Percentiles rank a stretch among this genome's conserved stretches.
These are phyloP conservation scores for Psilocybe tampanensis DNA, from an alignment of 768 basidiomycete genomes.

Conservation along the genomic window DNA sequence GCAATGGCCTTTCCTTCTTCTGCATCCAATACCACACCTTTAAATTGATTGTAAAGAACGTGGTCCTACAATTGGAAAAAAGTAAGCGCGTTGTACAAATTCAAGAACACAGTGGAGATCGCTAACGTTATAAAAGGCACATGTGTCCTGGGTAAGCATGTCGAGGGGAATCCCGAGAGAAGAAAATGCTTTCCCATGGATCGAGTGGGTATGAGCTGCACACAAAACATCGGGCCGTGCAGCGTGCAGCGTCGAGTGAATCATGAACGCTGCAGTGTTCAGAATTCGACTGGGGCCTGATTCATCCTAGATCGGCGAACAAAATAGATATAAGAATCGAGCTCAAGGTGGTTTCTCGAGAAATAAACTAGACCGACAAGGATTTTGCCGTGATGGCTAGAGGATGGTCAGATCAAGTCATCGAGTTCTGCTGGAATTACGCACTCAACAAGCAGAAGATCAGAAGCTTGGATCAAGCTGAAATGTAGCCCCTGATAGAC, in stretches of 20 bases:
- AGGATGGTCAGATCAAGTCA: not conserved
- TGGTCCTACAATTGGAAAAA: slow-evolving; percentile 28
- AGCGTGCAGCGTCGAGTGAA: slow-evolving; percentile 45
- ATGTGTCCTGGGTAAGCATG: slow-evolving; percentile 46
- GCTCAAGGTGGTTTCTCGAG: not conserved
- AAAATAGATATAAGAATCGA: not conserved
- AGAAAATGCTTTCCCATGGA: slow-evolving; percentile 52
- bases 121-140: slow-evolving; percentile 41
- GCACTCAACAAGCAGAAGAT: slow-evolving; percentile 49
- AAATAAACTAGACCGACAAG: slow-evolving; percentile 15
- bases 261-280: slow-evolving; percentile 36
- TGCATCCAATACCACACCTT: slow-evolving; percentile 48
- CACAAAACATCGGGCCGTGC: slow-evolving; percentile 51
- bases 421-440: slow-evolving; percentile 4
- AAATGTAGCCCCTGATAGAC: slow-evolving; percentile 43
- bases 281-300: slow-evolving; percentile 31
- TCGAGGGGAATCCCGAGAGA: slow-evolving; percentile 44
- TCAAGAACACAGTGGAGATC: slow-evolving; percentile 2
- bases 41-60: slow-evolving; percentile 46
- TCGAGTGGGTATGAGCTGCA: slow-evolving; percentile 50
- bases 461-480: slow-evolving; percentile 42
- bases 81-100: slow-evolving; percentile 4
- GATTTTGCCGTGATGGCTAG: slow-evolving; percentile 29
- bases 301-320: slow-evolving; percentile 28
- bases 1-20: slow-evolving; percentile 51